Conservation (phyloP, 2,329 filamentous ascomycete species). For the Aspergillus felis region DNA sequence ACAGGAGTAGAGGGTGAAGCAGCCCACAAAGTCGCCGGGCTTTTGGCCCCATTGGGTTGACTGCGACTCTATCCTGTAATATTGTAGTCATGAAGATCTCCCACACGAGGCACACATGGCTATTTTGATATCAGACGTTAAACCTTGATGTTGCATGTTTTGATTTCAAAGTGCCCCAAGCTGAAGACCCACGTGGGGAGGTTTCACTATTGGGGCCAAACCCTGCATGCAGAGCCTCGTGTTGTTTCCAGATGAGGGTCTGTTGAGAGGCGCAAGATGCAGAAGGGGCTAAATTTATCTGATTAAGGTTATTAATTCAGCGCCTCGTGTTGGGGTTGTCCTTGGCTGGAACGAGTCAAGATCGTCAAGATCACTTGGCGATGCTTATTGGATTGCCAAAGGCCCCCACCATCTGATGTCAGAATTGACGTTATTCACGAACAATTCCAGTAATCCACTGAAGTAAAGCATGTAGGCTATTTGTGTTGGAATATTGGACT, state of each 20-base stretch:
- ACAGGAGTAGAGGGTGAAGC: too few species aligned
- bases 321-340: not conserved
- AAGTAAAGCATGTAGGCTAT: not conserved
- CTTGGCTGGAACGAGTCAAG: not conserved
- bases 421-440: too few species aligned
- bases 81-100: too few species aligned
- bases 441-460: too few species aligned
- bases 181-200: not conserved
- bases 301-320: not conserved
- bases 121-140: too few species aligned
- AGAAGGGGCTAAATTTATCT: not conserved
- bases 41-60: too few species aligned
- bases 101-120: too few species aligned
- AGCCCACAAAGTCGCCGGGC: too few species aligned
- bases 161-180: not conserved
- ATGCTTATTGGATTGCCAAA: not conserved
- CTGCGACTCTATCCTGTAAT: too few species aligned
- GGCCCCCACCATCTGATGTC: too few species aligned
- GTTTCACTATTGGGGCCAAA: not conserved
- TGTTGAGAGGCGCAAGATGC: not conserved
- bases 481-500: not conserved
- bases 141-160: not conserved
- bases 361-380: slow-evolving; percentile 1
- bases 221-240: not conserved
- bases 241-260: not conserved